A percentile compares a stretch with the other conserved stretches of the same genome.
phyloP scores from a whole-genome alignment of 768 basidiomycete species.

The Russula vinacea region DNA sequence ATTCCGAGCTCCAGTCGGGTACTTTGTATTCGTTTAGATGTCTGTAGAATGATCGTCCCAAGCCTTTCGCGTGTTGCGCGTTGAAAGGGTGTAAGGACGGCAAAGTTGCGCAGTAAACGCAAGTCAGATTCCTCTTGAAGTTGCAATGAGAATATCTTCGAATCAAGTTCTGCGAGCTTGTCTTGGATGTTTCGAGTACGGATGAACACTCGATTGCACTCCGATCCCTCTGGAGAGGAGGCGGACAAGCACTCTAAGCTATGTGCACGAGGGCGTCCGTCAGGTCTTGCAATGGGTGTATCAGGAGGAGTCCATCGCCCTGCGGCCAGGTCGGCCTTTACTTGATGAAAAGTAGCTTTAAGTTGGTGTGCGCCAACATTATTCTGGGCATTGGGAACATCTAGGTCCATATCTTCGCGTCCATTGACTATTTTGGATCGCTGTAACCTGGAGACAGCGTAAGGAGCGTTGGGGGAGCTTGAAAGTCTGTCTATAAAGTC shows the following conservation, averaged over 20 bases:
- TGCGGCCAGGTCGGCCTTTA: conserved; percentile 79
- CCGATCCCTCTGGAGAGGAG: conserved; percentile 22
- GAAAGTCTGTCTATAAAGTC: conserved; percentile 24
- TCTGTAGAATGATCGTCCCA: conserved; percentile 52
- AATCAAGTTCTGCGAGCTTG: conserved; percentile 65
- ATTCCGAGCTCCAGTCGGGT: conserved; percentile 71
- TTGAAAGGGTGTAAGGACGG: conserved; percentile 84
- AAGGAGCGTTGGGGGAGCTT: conserved; percentile 11
- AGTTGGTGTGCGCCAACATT: conserved; percentile 63
- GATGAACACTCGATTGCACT: conserved; percentile 42
- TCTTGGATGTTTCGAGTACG: conserved; percentile 56
- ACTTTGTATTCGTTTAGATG: conserved; percentile 62
- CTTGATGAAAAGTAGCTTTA: conserved; percentile 79
- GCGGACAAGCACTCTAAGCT: conserved; percentile 36
- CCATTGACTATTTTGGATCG: conserved; percentile 18
- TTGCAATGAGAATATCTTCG: conserved; percentile 51
- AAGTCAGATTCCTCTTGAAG: conserved; percentile 63
- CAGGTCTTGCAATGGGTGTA: conserved; percentile 33
- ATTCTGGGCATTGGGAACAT: conserved; percentile 51
- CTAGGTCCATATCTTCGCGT: conserved; percentile 38
- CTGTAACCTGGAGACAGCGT: conserved; percentile 6
- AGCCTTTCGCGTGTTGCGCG: conserved; percentile 78
- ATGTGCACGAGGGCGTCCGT: conserved; percentile 36
- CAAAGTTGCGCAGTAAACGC: conserved; percentile 75
- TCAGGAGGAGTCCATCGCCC: conserved; percentile 40